Evolutionary conservation across 2,329 filamentous ascomycete species (phyloP), one percentile per base, ranked within the genome.

Genomic region (Fusarium sterilihyphosum): DNA sequence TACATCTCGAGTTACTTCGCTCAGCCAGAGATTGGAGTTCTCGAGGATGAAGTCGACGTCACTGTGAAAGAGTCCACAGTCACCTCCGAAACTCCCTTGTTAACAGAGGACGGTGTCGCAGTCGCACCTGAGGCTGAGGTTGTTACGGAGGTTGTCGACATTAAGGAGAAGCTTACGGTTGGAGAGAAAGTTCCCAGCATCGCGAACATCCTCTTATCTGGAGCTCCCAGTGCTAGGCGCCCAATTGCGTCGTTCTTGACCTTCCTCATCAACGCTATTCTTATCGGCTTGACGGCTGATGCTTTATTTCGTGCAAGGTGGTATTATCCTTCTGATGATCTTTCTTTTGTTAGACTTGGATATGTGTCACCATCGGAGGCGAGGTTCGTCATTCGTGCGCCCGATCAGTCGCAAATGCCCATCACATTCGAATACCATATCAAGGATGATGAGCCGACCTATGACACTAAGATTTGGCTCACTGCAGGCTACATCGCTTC

Each of bases 311-410:
- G 93, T 26, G 92, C 93, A 5, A 90, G 90, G 17, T 82, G 92
- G 67, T 88, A 92, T 40, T 88, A 97, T 81, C 91, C 92, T 8
- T 91, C 87, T 33, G 85, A 93, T 35, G 91, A 97, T 73, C 85
- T 98, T 17, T 94, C 95, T 0, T 97, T 99, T 81, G 93, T 94
- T 46, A 90, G 96, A 14, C 86, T 98, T 22, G 96, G 96, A 33
- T 96, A 96, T 81, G 92, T 98, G 35, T 97, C 95, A 9, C 89
- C 93, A 24, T 89, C 87, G 0, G 92, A 92, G 64, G 96, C 95
- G 29, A 95, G 91, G 70, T 88, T 99, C 44, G 85, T 99, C 35
- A 87, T 99, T 53, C 90, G 96, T 65, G 96, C 98, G 82, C 94
- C 96, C 2, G 90, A 97, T 75, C 86, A 90, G 59, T 81, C 88